These are phyloP conservation scores for Epichloe scottii DNA, from an alignment of 2,329 filamentous ascomycete species.

Conservation along the genomic window DNA sequence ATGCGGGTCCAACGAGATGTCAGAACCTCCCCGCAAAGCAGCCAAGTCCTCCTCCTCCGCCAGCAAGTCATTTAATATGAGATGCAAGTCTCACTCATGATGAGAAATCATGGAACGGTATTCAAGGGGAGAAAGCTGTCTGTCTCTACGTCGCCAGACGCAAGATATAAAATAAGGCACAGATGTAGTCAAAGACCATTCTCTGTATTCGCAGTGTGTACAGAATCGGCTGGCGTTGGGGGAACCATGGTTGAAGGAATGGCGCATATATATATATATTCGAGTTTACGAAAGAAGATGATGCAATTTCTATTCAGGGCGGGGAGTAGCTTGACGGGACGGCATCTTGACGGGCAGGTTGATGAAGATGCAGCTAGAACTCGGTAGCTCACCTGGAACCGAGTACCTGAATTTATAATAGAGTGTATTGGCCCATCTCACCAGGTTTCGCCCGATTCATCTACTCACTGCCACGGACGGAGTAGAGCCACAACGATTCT, in stretches of 20 bases:
- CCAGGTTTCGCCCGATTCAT: too few relatives aligned
- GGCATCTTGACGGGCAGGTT: too few relatives aligned
- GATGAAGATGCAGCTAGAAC: too few relatives aligned
- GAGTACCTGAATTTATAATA: too few relatives aligned
- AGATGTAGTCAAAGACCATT: not conserved
- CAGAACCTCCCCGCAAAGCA: slow-evolving; percentile 18
- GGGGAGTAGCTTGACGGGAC: too few relatives aligned
- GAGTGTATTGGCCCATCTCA: too few relatives aligned
- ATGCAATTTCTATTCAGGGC: too few relatives aligned
- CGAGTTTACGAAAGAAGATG: too few relatives aligned
- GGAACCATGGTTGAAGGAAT: not conserved
- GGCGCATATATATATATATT: not conserved
- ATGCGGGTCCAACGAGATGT: slow-evolving; percentile 14
- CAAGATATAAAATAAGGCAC: not conserved
- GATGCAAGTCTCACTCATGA: slow-evolving; percentile 22
- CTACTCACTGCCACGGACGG: too few relatives aligned
- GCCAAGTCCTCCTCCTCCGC: slow-evolving; percentile 4
- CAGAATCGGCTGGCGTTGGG: not conserved
- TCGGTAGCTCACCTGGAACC: too few relatives aligned
- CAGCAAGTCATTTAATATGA: not conserved
- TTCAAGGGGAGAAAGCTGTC: slow-evolving; percentile 20
- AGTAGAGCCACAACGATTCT: too few relatives aligned
- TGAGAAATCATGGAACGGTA: slow-evolving; percentile 31
- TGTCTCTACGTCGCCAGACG: not conserved
- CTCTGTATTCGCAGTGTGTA: not conserved